A percentile compares a stretch with the other conserved stretches of the same genome.
phyloP scores from a whole-genome alignment of 768 basidiomycete genomes.

The Saitozyma sp. region DNA sequence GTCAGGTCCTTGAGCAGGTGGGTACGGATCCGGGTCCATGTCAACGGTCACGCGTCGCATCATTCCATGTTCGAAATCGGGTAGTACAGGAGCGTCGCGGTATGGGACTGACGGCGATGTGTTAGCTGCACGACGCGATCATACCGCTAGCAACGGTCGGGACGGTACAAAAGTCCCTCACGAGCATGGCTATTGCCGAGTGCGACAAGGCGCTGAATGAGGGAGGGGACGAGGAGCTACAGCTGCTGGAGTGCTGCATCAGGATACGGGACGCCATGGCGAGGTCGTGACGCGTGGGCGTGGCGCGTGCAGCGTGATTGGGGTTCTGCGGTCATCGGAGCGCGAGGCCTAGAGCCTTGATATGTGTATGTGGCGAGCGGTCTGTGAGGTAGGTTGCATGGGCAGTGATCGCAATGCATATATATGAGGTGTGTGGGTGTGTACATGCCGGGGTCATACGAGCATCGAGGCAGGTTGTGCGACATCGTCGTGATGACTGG shows the following conservation, averaged over 20 bases:
- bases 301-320: too few species aligned
- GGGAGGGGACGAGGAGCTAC: constrained; percentile 95
- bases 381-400: too few species aligned
- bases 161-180: constrained; percentile 74
- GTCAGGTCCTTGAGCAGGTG: constrained; percentile 85
- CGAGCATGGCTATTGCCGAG: constrained; percentile 83
- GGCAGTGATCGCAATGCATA: too few species aligned
- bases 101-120: constrained; percentile 2
- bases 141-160: constrained; percentile 78
- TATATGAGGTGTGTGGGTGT: too few species aligned
- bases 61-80: neutral
- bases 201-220: constrained; percentile 95
- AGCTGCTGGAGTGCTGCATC: constrained; percentile 85
- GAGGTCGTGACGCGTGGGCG: constrained; percentile 5
- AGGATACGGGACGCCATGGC: constrained; percentile 64
- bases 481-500: too few species aligned
- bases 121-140: constrained; percentile 84
- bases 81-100: neutral
- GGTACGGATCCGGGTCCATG: constrained; percentile 20
- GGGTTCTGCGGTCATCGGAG: too few species aligned
- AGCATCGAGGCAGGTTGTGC: too few species aligned
- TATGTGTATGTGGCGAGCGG: too few species aligned
- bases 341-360: too few species aligned
- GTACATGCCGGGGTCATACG: too few species aligned
- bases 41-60: too few species aligned